Evolutionary conservation across 108 stramenopile genomes (phyloP), one percentile per base, ranked within the genome.

Genomic region (Nitzschia putrida): DNA sequence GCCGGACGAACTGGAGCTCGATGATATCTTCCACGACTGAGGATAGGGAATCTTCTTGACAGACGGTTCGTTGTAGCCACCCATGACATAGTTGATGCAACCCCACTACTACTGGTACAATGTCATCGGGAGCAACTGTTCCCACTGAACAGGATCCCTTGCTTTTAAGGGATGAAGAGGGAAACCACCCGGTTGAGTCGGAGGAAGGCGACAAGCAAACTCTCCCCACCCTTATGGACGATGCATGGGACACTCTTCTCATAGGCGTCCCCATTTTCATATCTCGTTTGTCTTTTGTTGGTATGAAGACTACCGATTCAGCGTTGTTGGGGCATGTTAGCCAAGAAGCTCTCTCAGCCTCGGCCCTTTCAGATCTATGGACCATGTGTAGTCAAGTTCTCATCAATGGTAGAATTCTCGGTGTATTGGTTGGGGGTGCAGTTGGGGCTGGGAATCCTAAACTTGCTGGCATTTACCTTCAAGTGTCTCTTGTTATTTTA

Each of bases 221-320:
- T 5, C 14, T 49, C 18, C 68, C 52, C 23, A 49, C 53, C 11
- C 18, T 73, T 5, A 6, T 26, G 2, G 66, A 66, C 0, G 82
- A 71, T 12, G 70, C 69, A 12, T 44, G 56, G 44, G 86, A 87
- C 59, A 83, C 79, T 0, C 45, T 84, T 23, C 59, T 64, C 29
- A 72, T 90, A 4, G 89, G 80, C 3, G 43, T 81, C 34, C 86
- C 89, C 0, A 87, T 90, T 44, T 87, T 88, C 59, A 71, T 82
- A 42, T 57, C 83, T 61, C 79, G 81, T 39, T 63, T 89, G 18
- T 83, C 84, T 3, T 85, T 76, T 56, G 79, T 83, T 43, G 90
- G 90, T 34, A 80, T 85, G 64, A 89, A 89, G 72, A 88, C 87
- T 0, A 93, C 87, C 10, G 92, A 93, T 66, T 79, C 88, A 5